phyloP scores from a whole-genome alignment of 371 early-diverging fungal species.

The Mortierella sp. region DNA sequence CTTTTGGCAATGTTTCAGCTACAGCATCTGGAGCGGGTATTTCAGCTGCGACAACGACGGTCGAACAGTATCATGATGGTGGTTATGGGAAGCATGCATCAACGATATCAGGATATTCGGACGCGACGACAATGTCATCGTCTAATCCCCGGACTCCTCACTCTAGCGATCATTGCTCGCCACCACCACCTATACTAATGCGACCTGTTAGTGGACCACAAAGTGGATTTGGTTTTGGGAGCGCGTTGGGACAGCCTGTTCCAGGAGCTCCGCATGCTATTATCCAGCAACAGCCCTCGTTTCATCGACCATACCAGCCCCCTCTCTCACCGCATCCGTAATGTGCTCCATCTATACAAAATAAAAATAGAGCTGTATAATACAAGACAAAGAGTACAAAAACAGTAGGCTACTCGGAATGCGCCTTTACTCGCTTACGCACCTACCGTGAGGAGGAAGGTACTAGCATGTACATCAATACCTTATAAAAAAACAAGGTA shows the following conservation, averaged over 20 bases:
- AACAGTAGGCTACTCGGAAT: too few species aligned
- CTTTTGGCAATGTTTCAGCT: neutral
- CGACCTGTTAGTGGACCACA: slow-evolving; percentile 32
- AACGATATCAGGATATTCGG: slow-evolving; percentile 11
- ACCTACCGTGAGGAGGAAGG: too few species aligned
- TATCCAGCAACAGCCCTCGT: slow-evolving; percentile 7
- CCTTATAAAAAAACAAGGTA: too few species aligned
- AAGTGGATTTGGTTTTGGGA: slow-evolving; percentile 17
- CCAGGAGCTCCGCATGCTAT: slow-evolving; percentile 38
- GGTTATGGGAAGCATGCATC: slow-evolving; percentile 1
- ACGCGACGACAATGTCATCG: too few species aligned
- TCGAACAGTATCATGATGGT: slow-evolving; percentile 22
- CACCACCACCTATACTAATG: slow-evolving; percentile 18
- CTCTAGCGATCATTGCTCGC: neutral
- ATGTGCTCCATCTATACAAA: neutral
- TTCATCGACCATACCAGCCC: neutral
- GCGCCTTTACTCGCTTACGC: too few species aligned
- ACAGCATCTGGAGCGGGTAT: neutral
- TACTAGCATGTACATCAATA: too few species aligned
- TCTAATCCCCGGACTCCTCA: too few species aligned
- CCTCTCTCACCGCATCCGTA: neutral
- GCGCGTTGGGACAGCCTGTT: slow-evolving; percentile 1
- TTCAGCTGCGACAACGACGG: neutral
- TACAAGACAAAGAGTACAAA: too few species aligned
- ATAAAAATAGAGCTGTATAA: neutral